A percentile compares a stretch with the other conserved stretches of the same genome.
These are phyloP conservation scores for Ganoderma sp. DNA, from an alignment of 1,284 basidiomycete species.

Conservation along the genomic window DNA sequence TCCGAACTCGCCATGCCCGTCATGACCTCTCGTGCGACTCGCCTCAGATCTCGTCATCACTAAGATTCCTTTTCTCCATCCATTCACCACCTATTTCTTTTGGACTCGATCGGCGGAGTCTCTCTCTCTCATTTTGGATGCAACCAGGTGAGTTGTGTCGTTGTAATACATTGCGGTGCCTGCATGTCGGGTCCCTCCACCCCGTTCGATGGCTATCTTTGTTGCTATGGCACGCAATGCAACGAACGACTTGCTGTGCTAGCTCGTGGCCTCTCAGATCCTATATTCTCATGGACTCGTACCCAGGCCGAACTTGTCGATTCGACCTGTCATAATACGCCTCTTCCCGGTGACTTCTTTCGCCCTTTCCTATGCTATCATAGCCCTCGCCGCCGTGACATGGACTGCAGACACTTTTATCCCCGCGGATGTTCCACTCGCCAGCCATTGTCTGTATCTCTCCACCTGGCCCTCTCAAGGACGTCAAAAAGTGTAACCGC, in stretches of 20 bases:
- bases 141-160: constrained; percentile 1
- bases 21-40: background rate
- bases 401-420: constrained; percentile 65
- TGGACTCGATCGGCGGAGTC: background rate
- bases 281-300: background rate
- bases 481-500: constrained; percentile 52
- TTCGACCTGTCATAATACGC: background rate
- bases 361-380: background rate
- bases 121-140: background rate
- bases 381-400: constrained; percentile 33
- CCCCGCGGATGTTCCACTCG: constrained; percentile 63
- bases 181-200: background rate
- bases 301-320: background rate
- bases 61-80: background rate
- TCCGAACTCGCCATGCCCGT: background rate
- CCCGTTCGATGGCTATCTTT: background rate
- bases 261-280: background rate
- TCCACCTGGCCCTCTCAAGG: constrained; percentile 68
- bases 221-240: background rate
- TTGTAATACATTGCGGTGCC: background rate
- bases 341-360: background rate
- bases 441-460: constrained; percentile 67
- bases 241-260: background rate
- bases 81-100: background rate
- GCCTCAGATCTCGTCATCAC: background rate